Percentiles rank a stretch among this genome's conserved stretches.
phyloP scores from a whole-genome alignment of 768 basidiomycete genomes.

The Pisolithus marmoratus region DNA sequence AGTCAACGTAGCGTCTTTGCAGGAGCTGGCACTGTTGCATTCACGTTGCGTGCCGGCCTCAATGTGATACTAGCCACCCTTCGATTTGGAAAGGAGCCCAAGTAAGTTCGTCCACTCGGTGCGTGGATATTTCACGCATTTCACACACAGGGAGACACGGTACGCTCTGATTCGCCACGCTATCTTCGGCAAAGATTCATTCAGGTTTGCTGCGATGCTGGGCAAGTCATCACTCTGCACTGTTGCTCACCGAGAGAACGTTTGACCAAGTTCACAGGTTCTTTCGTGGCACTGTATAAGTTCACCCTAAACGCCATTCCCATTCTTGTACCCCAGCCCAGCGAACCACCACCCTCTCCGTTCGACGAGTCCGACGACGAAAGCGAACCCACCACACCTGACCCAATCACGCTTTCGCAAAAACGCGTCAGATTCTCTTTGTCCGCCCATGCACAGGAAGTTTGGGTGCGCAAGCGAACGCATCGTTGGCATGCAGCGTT shows the following conservation, averaged over 20 bases:
- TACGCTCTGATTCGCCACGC: conserved; percentile 70
- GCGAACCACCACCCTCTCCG: conserved; percentile 18
- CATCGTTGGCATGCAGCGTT: conserved; percentile 74
- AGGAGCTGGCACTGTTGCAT: conserved; percentile 82
- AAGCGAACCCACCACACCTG: conserved; percentile 3
- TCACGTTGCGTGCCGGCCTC: conserved; percentile 74
- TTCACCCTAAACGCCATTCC: conserved; percentile 74
- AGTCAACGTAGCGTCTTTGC: background rate
- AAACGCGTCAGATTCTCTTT: conserved; percentile 53
- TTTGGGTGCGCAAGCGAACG: conserved; percentile 61
- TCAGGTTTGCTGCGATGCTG: conserved; percentile 84
- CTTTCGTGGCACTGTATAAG: conserved; percentile 76
- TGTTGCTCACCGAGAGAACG: background rate
- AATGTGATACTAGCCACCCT: conserved; percentile 78
- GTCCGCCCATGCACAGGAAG: conserved; percentile 56
- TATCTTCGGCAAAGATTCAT: conserved; percentile 76
- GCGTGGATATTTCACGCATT: background rate
- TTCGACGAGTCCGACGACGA: conserved; percentile 27
- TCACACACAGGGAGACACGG: conserved; percentile 47
- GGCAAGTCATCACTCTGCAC: conserved; percentile 37
- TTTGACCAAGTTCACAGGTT: conserved; percentile 37
- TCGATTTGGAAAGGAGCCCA: conserved; percentile 58
- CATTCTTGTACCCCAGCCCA: conserved; percentile 49
- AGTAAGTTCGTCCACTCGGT: conserved; percentile 36
- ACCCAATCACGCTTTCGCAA: conserved; percentile 16